Percentiles rank a stretch among this genome's conserved stretches.
phyloP scores from a whole-genome alignment of 2,329 filamentous ascomycete genomes.

The Cercospora sp. region DNA sequence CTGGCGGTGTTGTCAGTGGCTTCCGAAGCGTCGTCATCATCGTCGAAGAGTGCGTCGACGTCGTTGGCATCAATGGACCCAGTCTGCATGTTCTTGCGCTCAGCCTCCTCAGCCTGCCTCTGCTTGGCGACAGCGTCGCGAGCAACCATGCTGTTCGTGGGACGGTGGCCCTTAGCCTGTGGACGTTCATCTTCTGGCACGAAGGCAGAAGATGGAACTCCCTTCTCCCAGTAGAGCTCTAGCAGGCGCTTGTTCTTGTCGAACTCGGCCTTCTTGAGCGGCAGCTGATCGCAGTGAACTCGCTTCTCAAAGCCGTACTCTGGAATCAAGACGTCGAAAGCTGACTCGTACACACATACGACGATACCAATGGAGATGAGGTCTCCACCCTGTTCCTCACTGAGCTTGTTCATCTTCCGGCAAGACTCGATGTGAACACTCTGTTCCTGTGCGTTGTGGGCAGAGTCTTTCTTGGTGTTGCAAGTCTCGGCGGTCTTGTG shows the following conservation, averaged over 20 bases:
- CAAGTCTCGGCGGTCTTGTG: slow-evolving; percentile 91
- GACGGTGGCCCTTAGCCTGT: slow-evolving; percentile 62
- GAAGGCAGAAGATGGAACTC: slow-evolving; percentile 91
- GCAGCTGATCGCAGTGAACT: slow-evolving; percentile 96
- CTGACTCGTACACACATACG: slow-evolving; percentile 95
- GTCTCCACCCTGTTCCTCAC: slow-evolving; percentile 82
- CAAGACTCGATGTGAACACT: slow-evolving; percentile 98
- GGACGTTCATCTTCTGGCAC: slow-evolving; percentile 96
- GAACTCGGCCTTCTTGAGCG: slow-evolving; percentile 98
- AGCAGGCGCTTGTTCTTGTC: slow-evolving; percentile 92
- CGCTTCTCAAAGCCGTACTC: slow-evolving; percentile 99
- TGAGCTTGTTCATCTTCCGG: slow-evolving; percentile 89
- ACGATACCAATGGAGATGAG: slow-evolving; percentile 95
- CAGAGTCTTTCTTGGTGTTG: slow-evolving; percentile 99
- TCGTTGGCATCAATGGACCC: slow-evolving; percentile 91
- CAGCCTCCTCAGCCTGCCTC: slow-evolving; percentile 85
- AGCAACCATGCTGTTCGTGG: slow-evolving; percentile 63
- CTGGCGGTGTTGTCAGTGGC: slow-evolving; percentile 80
- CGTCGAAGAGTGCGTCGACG: slow-evolving; percentile 92
- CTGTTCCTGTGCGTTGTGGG: slow-evolving; percentile 95
- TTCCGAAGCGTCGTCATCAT: slow-evolving; percentile 74
- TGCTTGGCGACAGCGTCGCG: slow-evolving; percentile 78
- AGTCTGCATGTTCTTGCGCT: slow-evolving; percentile 91
- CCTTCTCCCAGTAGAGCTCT: slow-evolving; percentile 99
- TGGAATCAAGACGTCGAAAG: slow-evolving; percentile 95